Evolutionary conservation across 306 rosid species (phyloP).

Genomic region (Herpetospermum pedunculosum): DNA sequence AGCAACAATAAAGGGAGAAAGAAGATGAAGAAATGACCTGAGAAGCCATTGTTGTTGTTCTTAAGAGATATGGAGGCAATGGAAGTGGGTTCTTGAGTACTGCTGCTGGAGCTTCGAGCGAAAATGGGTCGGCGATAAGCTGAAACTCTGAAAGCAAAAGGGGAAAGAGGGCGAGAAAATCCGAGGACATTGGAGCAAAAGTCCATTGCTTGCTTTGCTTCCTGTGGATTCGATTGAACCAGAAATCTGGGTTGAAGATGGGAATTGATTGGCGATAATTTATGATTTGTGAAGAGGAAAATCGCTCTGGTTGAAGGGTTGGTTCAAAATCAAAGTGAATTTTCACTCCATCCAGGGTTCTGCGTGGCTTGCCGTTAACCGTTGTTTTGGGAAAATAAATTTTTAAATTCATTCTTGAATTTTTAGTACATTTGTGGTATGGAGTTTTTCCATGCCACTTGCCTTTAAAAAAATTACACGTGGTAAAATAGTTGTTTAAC

Average conservation of each 20-base stretch:
- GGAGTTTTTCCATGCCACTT: too few relatives aligned
- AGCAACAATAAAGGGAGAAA: background rate
- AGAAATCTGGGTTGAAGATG: background rate
- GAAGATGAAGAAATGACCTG: conserved; percentile 21
- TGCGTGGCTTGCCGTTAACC: conserved; percentile 7
- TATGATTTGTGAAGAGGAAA: background rate
- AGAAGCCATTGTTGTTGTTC: conserved; percentile 18
- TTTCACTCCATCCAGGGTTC: background rate
- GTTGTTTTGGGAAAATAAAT: background rate
- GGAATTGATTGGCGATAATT: background rate
- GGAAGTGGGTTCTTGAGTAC: conserved; percentile 22
- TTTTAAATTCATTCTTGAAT: too few relatives aligned
- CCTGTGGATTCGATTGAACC: background rate
- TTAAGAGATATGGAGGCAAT: conserved; percentile 15
- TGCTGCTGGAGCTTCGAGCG: conserved; percentile 28
- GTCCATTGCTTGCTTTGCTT: conserved; percentile 17
- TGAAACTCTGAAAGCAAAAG: conserved; percentile 6
- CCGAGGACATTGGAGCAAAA: conserved; percentile 13
- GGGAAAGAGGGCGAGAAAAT: conserved; percentile 6
- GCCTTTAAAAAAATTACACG: too few relatives aligned
- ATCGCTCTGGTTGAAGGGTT: background rate
- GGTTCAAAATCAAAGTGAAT: background rate
- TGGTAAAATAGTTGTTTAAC: too few relatives aligned
- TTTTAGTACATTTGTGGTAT: too few relatives aligned
- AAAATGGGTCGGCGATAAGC: conserved; percentile 17